These are phyloP conservation scores for Talaromyces funiculosus DNA, from an alignment of 2,329 filamentous ascomycete genomes.

Conservation along the genomic window DNA sequence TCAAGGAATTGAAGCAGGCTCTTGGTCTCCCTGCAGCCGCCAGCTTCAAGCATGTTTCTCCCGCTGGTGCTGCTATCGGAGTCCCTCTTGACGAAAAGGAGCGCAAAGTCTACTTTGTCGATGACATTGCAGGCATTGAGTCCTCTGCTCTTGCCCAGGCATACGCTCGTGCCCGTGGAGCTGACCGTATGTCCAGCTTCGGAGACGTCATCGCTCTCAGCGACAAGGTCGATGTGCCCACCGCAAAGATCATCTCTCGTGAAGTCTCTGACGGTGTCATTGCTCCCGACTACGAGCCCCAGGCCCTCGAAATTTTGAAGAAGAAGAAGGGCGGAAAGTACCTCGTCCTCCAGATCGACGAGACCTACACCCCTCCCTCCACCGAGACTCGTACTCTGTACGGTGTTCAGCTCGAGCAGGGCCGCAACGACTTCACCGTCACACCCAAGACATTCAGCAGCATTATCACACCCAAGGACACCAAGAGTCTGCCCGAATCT, in stretches of 20 bases:
- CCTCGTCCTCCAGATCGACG: constrained; percentile 90
- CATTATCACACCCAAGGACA: constrained; percentile 80
- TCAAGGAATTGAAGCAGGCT: constrained; percentile 90
- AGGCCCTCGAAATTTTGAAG: constrained; percentile 81
- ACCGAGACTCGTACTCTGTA: constrained; percentile 84
- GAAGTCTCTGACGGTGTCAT: constrained; percentile 98
- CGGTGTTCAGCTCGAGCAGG: constrained; percentile 80
- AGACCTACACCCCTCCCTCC: constrained; percentile 67
- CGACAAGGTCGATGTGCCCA: constrained; percentile 82
- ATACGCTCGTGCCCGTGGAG: constrained; percentile 89
- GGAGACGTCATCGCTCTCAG: constrained; percentile 94
- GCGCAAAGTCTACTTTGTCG: constrained; percentile 97
- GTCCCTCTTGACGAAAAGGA: constrained; percentile 79
- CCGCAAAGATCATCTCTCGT: constrained; percentile 94
- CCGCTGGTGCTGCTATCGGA: constrained; percentile 90
- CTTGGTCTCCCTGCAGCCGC: constrained; percentile 85
- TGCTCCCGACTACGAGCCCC: constrained; percentile 77
- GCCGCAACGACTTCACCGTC: constrained; percentile 87
- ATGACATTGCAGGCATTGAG: constrained; percentile 86
- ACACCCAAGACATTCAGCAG: constrained; percentile 75
- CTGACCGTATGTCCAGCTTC: constrained; percentile 98
- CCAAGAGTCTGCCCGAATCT: constrained; percentile 64
- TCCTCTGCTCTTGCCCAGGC: constrained; percentile 82
- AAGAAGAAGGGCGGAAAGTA: constrained; percentile 99
- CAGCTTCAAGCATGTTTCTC: constrained; percentile 98